Conservation (phyloP, 345 rosid genomes). For the Linum lewisii region DNA sequence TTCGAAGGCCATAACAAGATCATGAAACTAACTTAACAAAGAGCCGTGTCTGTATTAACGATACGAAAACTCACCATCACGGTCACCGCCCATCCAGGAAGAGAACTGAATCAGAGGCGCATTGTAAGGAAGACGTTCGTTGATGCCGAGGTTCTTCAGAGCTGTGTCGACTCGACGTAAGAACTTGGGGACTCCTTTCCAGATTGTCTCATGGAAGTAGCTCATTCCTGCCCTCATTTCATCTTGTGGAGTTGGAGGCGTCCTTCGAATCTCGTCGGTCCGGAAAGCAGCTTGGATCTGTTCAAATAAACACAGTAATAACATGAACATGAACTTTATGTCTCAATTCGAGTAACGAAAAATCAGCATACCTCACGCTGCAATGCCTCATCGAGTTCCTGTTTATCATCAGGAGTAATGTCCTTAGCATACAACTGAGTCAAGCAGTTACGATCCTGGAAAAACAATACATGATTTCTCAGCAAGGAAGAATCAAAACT, state of each 20-base stretch:
- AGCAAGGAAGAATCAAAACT: background rate
- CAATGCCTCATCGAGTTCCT: constrained; percentile 94
- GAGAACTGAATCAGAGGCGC: constrained; percentile 98
- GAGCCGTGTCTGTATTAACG: too few relatives aligned
- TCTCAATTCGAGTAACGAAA: background rate
- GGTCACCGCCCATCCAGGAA: constrained; percentile 99
- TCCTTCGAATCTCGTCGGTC: constrained; percentile 98
- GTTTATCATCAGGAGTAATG: constrained; percentile 96
- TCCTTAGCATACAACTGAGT: constrained; percentile 88
- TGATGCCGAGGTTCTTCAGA: constrained; percentile 86
- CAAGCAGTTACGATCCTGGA: constrained; percentile 81
- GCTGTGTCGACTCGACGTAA: constrained; percentile 98
- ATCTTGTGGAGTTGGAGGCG: constrained; percentile 98
- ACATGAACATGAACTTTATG: too few relatives aligned
- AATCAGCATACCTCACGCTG: constrained; percentile 62
- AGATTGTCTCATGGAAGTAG: constrained; percentile 95
- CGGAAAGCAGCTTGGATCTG: constrained; percentile 99
- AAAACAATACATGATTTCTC: background rate
- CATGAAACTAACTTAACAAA: background rate
- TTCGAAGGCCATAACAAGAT: constrained; percentile 8
- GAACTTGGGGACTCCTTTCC: constrained; percentile 99
- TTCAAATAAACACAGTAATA: background rate
- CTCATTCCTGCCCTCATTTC: constrained; percentile 99
- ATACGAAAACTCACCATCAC: constrained; percentile 82
- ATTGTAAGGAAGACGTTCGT: constrained; percentile 91